Base-by-base conservation (phyloP, 768 basidiomycete genomes). In the Auricularia heimuer region DNA sequence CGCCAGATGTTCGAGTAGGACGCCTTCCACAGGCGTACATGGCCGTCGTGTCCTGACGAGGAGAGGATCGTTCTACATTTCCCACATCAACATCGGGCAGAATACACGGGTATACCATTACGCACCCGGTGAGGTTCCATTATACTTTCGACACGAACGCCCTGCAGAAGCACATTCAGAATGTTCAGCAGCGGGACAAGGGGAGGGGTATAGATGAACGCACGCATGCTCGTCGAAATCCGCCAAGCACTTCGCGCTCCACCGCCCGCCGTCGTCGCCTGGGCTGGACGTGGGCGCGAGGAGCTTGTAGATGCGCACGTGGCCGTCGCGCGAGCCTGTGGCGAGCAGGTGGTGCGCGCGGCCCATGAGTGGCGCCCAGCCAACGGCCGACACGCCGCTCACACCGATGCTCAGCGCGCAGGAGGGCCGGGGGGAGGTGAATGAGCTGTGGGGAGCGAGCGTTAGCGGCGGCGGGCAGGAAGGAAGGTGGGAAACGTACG, bases 311-410 rank as follows among this genome's bases (percentile, higher is more conserved):
- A 99, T 91, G 67, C 93, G 77, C 12, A 98, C 94, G 56, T 84
- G 82, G 1, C 94, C 94, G 73, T 97, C 94, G 36, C 94, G 81
- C 36, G 85, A 80, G 16, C 94, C 97, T 0, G 93, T 92, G 1
- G 96, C 97, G 66, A 98, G 82, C 45, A 98, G 88, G 71, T 98
- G 96, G 75, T 94, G 96, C 1, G 91, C 91, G 34, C 97, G 82
- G 4, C 96, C 97, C 66, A 93, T 96, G 0, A 89, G 89, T 0
- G 97, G 92, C 0, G 96, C 94, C 95, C 95, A 99, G 16, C 94
- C 80, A 42, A 98, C 83, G 36, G 88, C 87, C 0, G 89, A 90
- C 62, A 95, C 83, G 2, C 56, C 56, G 95, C 84, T 47, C 79
- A 85, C 3, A 82, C 77, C 14, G 80, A 74, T 10, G 80, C 80